Base-by-base conservation (phyloP, 257 asterid species). In the Parsonsia alboflavescens region DNA sequence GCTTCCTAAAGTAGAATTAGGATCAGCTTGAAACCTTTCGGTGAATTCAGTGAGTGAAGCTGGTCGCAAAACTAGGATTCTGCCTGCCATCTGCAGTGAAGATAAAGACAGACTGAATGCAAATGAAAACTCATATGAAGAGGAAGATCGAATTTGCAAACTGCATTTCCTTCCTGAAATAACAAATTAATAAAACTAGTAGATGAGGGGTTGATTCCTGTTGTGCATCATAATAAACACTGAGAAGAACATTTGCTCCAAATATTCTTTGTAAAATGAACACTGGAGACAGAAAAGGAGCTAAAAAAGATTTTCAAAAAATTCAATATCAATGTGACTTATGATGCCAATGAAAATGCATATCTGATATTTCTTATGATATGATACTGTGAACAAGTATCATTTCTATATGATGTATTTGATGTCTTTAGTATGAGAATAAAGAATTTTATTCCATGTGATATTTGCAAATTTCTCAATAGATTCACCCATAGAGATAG, bases 41-140 rank as follows among this genome's bases (percentile, higher is more conserved):
- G 96, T 82, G 75, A 91, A 88, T 81, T 91, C 97, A 72, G 88
- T 79, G 59, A 89, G 86, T 69, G 96, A 85, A 63, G 91, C 73
- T 24, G 97, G 97, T 71, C 82, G 91, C 85, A 88, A 77, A 76
- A 91, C 96, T 73, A 91, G 77, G 78, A 91, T 84, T 83, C 96
- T 82, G 73, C 97, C 97, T 68, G 97, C 94, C 97, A 91, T 89
- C 97, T 91, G 91, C 71, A 78, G 83, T 62, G 49, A 68, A 73
- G 64, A 69, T 46, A 53, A 52, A 53, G 46, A 57, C 15, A 19
- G 73, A 52, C 53, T 17, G 64, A 53, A 61, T 26, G 15, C 22
- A 72, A 70, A 68, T 54, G 45, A 28, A 63, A 42, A 41, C 26
- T n/a, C 59, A 54, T 68, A 54, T 26, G 17, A 17, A 63, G 67